Base-by-base conservation (phyloP, 2,329 filamentous ascomycete species). In the Colletotrichum tamarilloi region DNA sequence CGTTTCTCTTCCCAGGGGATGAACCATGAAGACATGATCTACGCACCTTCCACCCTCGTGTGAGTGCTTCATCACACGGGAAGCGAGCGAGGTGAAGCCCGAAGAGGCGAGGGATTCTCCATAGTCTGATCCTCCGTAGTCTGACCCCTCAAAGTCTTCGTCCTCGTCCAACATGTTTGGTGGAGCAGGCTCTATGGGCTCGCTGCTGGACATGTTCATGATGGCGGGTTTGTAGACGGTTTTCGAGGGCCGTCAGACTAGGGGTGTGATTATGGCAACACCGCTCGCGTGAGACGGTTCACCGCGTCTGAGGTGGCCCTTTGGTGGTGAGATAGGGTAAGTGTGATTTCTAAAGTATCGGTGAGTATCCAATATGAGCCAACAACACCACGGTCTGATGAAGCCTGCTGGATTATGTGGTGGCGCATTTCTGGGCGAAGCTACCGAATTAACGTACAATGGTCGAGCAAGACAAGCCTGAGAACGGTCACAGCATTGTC, bases 1-100 rank as follows among this genome's bases (percentile, higher is more conserved):
- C 19, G 11, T 55, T 26, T 26, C 49, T 22, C 11, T n/a, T 35
- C n/a, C 9, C 14, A 38, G 26, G 19, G n/a, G 12, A 35, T 35
- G 26, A 28, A 2, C 16, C 19, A 53, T 16, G 38, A 16, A 24
- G 52, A 16, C 28, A 55, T 62, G 16, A 24, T 28, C 30, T n/a
- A 74, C 72, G 42, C 65, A 75, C 74, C 74, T 74, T 56, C 74
- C 74, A 28, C 73, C 74, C 49, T 74, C 67, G 53, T 75, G 72
- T 5, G 64, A 72, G 58, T 75, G 72, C 35, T 68, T 63, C 68
- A 75, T 71, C 26, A 75, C 68, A 32, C 73, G 66, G 26, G 74
- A 75, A 57, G 72, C 81, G 62, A 84, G 79, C 3, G 83, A 84
- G 3, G 83, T 84, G 67, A 85, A 84, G 70, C 84, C 82, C 14